Evolutionary conservation across 306 rosid species (phyloP).

Genomic region (Abrus pulchellus): DNA sequence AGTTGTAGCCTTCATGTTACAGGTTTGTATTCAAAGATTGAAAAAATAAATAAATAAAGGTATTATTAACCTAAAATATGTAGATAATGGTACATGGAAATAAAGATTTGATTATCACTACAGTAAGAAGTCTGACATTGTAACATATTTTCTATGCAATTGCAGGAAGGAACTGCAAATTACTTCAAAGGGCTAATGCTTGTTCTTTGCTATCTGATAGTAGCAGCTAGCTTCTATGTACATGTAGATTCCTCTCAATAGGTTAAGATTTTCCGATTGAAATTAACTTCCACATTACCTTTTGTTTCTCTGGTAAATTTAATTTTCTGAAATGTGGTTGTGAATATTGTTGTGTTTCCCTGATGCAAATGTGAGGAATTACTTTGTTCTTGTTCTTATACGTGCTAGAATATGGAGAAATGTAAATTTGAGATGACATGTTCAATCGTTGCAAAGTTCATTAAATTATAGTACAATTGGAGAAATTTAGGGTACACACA

Average conservation of each 20-base stretch:
- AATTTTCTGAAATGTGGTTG: slow-evolving; percentile 16
- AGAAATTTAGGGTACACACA: too few species aligned
- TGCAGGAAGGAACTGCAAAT: slow-evolving; percentile 88
- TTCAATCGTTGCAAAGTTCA: too few species aligned
- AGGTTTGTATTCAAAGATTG: slow-evolving; percentile 61
- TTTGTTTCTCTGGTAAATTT: slow-evolving; percentile 5
- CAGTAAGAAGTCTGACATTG: neutral
- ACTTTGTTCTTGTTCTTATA: neutral
- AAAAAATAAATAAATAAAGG: neutral
- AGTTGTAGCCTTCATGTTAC: slow-evolving; percentile 81
- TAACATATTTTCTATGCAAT: slow-evolving; percentile 37
- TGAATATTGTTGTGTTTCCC: slow-evolving; percentile 17
- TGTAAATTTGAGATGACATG: neutral
- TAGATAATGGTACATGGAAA: neutral
- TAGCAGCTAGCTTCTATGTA: slow-evolving; percentile 84
- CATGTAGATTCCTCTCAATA: slow-evolving; percentile 64
- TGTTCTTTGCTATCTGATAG: slow-evolving; percentile 82
- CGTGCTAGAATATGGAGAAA: neutral
- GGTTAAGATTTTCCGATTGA: slow-evolving; percentile 33
- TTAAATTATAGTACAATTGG: too few species aligned
- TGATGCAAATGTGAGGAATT: slow-evolving; percentile 20
- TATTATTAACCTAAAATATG: slow-evolving; percentile 7
- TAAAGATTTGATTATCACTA: neutral
- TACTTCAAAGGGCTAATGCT: slow-evolving; percentile 88
- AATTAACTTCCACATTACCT: neutral